Base-by-base conservation (phyloP, 1,284 basidiomycete species). In the Ganoderma multipileum region DNA sequence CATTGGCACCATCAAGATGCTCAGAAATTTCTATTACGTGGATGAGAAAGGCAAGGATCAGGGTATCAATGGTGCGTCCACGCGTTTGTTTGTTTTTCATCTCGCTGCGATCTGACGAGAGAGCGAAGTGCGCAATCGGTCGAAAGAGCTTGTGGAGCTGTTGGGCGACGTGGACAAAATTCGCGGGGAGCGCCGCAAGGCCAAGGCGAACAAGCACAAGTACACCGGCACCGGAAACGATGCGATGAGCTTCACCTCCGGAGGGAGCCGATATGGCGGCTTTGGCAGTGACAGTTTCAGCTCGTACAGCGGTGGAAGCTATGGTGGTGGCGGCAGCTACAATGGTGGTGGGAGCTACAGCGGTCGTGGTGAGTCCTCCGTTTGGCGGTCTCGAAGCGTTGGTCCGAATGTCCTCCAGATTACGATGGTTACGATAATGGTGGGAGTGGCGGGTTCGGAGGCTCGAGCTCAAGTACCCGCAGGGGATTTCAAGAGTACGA, bases 11-110 rank as follows among this genome's bases (percentile, higher is more conserved):
- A 90, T 99, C 79, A 99, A 99, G 84, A 99, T 99, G 93, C 89
- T 99, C 11, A 86, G 97, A 70, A 98, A 93, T 78, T 99, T 99
- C 83, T 98, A 99, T 79, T 99, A 98, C 81, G 95, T 98, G 68
- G 98, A 99, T 76, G 97, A 99, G 74, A 98, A 97, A 82, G 96
- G 95, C 68, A 99, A 99, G 81, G 98, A 99, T 77, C 96, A 99
- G 81, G 97, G 97, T n/a, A 89, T 98, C 76, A 99, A 99, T 76
- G 95, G 96, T 95, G 75, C 44, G 88, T 77, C 33, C 33, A 36
- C 55, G 23, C 8, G 8, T 39, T 66, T 50, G 16, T 57, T 57
- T n/a, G 28, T 23, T 18, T 57, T 30, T 59, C 23, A 44, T 23
- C 59, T 11, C 50, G n/a, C 1, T 66, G 38, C 55, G 36, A 41